Evolutionary conservation across 2,329 filamentous ascomycete species (phyloP).

Genomic region (Colletotrichum costaricense): DNA sequence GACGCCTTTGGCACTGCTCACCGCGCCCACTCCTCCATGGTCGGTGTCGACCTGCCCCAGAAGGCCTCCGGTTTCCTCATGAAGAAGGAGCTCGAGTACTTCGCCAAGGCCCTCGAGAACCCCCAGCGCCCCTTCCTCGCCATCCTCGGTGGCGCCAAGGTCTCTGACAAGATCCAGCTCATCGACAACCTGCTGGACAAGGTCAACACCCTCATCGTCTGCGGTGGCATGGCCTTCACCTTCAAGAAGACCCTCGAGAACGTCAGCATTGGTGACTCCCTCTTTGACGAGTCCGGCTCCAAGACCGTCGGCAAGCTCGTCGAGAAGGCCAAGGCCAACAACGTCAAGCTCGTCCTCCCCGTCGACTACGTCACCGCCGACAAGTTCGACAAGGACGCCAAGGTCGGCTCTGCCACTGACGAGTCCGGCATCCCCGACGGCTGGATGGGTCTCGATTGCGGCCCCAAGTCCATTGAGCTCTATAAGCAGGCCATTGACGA

Average conservation of each 20-base stretch:
- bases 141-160: constrained; percentile 97
- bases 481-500: constrained; percentile 89
- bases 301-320: constrained; percentile 90
- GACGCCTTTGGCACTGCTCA: constrained; percentile 99
- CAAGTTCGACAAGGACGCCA: constrained; percentile 90
- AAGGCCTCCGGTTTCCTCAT: constrained; percentile 98
- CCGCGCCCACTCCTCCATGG: constrained; percentile 99
- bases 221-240: constrained; percentile 98
- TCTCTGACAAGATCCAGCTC: constrained; percentile 99
- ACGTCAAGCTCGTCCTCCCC: constrained; percentile 93
- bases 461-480: constrained; percentile 86
- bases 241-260: constrained; percentile 99
- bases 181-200: constrained; percentile 99
- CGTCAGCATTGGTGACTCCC: constrained; percentile 87
- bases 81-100: constrained; percentile 99
- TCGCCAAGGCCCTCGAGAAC: constrained; percentile 93
- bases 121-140: constrained; percentile 97
- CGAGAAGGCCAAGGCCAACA: constrained; percentile 96
- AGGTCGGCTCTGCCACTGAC: constrained; percentile 85
- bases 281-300: constrained; percentile 94
- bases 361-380: constrained; percentile 96
- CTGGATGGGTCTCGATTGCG: constrained; percentile 98
- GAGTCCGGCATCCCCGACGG: constrained; percentile 92
- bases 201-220: constrained; percentile 96
- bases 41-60: constrained; percentile 93